phyloP scores from a whole-genome alignment of 2,329 filamentous ascomycete species.

The Penicillium sp. region DNA sequence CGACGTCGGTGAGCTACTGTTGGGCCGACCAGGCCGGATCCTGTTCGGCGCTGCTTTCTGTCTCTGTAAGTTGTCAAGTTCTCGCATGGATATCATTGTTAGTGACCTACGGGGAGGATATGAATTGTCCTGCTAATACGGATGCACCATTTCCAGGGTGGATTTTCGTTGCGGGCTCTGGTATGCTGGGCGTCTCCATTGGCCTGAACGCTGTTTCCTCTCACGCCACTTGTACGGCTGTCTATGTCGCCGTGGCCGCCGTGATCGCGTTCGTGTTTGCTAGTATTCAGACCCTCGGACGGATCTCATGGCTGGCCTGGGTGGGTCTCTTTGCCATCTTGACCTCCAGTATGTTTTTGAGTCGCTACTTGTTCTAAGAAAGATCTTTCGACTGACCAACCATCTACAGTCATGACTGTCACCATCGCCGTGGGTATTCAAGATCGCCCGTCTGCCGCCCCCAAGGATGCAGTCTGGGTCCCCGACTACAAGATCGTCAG shows the following conservation, averaged over 20 bases:
- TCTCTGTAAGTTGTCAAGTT: constrained; percentile 9
- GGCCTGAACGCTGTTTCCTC: constrained; percentile 13
- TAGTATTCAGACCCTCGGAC: constrained; percentile 14
- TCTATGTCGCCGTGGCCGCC: constrained; percentile 13
- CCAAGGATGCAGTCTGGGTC: constrained; percentile 10
- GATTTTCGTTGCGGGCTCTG: constrained; percentile 16
- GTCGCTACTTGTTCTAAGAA: no score
- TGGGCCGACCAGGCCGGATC: constrained; percentile 7
- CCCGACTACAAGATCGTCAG: constrained; percentile 17
- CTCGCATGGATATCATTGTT: no score
- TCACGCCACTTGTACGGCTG: constrained; percentile 14
- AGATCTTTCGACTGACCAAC: neutral
- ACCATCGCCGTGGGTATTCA: constrained; percentile 16
- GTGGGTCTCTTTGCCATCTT: constrained; percentile 14
- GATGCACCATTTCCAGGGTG: constrained; percentile 4
- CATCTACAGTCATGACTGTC: constrained; percentile 11
- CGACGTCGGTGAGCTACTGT: constrained; percentile 9
- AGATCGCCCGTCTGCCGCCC: constrained; percentile 13
- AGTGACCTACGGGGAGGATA: no score
- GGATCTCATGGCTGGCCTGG: constrained; percentile 17
- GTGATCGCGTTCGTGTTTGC: constrained; percentile 8
- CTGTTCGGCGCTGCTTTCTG: constrained; percentile 11
- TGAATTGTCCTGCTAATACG: no score
- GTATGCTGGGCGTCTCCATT: constrained; percentile 17
- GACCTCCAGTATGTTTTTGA: constrained; percentile 12